Conservation (phyloP, 805 yeast species). For the Candida incommunis region DNA sequence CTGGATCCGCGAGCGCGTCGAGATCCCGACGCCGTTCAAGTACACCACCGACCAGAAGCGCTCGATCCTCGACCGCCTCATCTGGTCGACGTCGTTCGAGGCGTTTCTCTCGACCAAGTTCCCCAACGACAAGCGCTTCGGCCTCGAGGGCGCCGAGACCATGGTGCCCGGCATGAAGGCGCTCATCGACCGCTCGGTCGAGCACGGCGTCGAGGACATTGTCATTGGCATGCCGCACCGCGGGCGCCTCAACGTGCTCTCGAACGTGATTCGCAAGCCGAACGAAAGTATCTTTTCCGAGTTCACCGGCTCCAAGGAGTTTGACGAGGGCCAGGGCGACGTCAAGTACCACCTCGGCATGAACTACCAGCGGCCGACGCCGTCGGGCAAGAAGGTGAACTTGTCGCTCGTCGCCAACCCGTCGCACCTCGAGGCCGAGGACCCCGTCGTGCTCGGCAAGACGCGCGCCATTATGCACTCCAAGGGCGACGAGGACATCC, state of each 20-base stretch:
- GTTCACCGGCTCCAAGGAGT: conserved; percentile 79
- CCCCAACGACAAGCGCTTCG: conserved; percentile 97
- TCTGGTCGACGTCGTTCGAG: conserved; percentile 95
- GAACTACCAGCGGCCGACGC: conserved; percentile 98
- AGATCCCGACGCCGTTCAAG: conserved; percentile 76
- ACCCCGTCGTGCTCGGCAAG: conserved; percentile 96
- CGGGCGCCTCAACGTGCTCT: conserved; percentile 95
- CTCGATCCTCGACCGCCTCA: conserved; percentile 88
- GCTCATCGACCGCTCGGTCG: conserved; percentile 80
- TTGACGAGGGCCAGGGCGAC: conserved; percentile 97
- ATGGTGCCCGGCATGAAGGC: conserved; percentile 96
- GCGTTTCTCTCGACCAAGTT: conserved; percentile 84
- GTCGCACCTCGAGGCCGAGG: conserved; percentile 97
- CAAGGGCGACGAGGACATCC: conserved; percentile 52
- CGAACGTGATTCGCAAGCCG: conserved; percentile 97
- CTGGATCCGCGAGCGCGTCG: conserved; percentile 95
- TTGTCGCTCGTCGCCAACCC: conserved; percentile 96
- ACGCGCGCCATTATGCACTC: conserved; percentile 90
- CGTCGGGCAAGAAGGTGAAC: conserved; percentile 92
- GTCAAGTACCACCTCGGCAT: conserved; percentile 98
- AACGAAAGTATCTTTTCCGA: conserved; percentile 95
- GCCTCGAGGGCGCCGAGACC: conserved; percentile 96
- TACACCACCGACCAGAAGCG: conserved; percentile 82
- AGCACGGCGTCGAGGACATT: conserved; percentile 80
- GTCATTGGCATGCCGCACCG: conserved; percentile 99